Conservation (phyloP, 768 basidiomycete genomes). For the Melanogaster broomeanus region DNA sequence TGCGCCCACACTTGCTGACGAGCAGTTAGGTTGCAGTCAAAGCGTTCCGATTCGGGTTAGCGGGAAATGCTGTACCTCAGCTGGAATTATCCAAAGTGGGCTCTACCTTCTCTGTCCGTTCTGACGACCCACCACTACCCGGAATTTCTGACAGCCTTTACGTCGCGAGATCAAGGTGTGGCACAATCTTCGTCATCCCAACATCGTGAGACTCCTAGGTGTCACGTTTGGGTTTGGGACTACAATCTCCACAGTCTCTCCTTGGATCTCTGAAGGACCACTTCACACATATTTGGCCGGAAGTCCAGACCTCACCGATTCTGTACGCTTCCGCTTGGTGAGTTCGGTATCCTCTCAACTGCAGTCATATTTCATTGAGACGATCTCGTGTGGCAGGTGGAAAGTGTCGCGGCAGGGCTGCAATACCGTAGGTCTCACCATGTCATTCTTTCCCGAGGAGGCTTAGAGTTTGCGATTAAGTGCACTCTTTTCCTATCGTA, state of each 20-base stretch:
- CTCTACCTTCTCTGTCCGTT: not conserved
- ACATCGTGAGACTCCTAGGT: slow-evolving; percentile 22
- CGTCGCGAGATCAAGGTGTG: slow-evolving; percentile 22
- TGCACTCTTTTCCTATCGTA: no score
- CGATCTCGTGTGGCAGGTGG: no score
- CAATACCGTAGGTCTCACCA: no score
- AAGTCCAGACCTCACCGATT: no score
- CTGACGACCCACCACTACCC: no score
- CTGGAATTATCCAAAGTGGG: not conserved
- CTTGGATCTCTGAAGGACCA: slow-evolving; percentile 8
- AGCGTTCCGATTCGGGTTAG: not conserved
- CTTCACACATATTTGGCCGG: no score
- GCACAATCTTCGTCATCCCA: slow-evolving; percentile 14
- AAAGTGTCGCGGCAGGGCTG: no score
- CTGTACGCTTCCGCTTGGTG: no score
- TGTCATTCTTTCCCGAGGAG: no score
- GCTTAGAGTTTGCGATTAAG: no score
- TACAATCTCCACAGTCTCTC: slow-evolving; percentile 18
- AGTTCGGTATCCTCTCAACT: no score
- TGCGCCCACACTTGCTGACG: not conserved
- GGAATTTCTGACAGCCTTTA: slow-evolving; percentile 14
- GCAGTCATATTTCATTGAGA: no score
- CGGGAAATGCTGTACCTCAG: not conserved
- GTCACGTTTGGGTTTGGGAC: not conserved
- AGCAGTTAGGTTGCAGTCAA: not conserved